These are phyloP conservation scores for Dactylorhiza incarnata DNA, from an alignment of 106 monocot species.

Conservation along the genomic window DNA sequence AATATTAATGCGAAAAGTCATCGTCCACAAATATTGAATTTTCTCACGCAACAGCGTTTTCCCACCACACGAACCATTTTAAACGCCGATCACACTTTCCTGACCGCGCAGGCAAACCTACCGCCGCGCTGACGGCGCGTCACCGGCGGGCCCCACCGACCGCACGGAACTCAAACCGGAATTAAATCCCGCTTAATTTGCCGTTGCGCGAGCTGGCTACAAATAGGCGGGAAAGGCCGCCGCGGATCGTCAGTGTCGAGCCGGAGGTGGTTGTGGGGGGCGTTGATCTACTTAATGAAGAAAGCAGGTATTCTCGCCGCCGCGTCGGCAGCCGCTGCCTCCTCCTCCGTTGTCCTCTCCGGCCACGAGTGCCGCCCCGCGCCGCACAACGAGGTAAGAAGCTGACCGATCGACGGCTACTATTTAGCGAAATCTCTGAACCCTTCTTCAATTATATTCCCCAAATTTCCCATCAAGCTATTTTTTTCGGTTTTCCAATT, in stretches of 20 bases:
- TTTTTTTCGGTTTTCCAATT: background rate
- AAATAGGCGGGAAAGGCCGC: background rate
- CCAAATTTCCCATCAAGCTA: no score
- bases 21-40: no score
- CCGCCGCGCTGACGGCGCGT: background rate
- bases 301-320: constrained; percentile 23
- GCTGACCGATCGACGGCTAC: background rate
- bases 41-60: no score
- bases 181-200: constrained; percentile 3
- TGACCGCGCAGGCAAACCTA: background rate
- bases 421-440: background rate
- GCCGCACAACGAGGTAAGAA: background rate
- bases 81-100: background rate
- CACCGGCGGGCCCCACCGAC: background rate
- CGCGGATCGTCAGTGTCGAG: no score
- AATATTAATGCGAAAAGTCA: no score
- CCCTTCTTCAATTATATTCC: background rate
- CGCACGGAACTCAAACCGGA: background rate
- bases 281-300: no score
- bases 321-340: constrained; percentile 16
- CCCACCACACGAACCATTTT: background rate
- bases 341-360: constrained; percentile 5
- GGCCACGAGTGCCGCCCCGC: background rate
- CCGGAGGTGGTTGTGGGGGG: no score
- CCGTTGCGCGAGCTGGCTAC: background rate